These are phyloP conservation scores for Saccharomycopsis oosterbeekiorum DNA, from an alignment of 805 yeast species.

Conservation along the genomic window DNA sequence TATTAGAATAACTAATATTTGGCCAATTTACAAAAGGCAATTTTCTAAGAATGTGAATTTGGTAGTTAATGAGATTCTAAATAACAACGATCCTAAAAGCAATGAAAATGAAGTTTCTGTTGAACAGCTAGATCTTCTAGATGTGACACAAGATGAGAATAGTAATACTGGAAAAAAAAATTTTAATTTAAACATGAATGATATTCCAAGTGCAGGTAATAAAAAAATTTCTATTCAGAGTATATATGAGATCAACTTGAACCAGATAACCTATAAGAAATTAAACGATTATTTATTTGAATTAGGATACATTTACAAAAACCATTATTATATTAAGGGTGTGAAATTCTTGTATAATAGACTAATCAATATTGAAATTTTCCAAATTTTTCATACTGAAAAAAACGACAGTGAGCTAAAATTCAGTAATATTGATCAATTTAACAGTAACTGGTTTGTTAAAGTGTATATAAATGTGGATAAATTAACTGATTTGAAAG, in stretches of 20 bases:
- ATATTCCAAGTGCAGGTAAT: constrained; percentile 70
- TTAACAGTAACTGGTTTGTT: constrained; percentile 33
- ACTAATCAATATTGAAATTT: constrained; percentile 50
- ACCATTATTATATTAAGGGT: constrained; percentile 55
- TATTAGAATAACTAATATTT: constrained; percentile 2
- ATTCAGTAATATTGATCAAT: constrained; percentile 18
- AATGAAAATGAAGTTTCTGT: background rate
- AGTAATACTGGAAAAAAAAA: constrained; percentile 9
- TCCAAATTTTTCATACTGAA: constrained; percentile 30
- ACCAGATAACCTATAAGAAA: constrained; percentile 24
- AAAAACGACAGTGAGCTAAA: constrained; percentile 24
- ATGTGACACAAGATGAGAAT: background rate
- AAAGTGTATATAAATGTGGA: constrained; percentile 64
- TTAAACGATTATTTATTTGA: constrained; percentile 39
- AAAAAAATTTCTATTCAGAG: constrained; percentile 56
- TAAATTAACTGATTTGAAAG: constrained; percentile 65
- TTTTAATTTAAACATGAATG: constrained; percentile 60
- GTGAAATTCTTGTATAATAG: constrained; percentile 47
- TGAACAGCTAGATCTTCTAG: background rate
- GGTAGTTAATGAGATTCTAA: constrained; percentile 14
- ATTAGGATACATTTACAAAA: constrained; percentile 61
- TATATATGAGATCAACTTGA: constrained; percentile 42
- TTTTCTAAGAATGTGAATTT: constrained; percentile 11
- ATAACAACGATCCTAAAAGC: constrained; percentile 4
- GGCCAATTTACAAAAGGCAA: constrained; percentile 7